phyloP scores from a whole-genome alignment of 2,329 filamentous ascomycete species.

The Thelonectria discophora region DNA sequence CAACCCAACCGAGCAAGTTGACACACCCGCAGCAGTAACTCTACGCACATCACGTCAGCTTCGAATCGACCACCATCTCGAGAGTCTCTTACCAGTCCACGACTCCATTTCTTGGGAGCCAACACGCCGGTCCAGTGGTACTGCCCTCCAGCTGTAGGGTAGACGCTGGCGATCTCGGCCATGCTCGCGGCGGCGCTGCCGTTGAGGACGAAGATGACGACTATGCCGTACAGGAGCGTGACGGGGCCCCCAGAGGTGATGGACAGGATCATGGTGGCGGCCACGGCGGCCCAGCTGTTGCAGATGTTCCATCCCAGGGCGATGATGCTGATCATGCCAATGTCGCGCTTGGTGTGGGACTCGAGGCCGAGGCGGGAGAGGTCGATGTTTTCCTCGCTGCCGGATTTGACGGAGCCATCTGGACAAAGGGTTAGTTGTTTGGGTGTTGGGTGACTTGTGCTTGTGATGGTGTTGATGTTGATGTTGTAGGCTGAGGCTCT shows the following conservation, averaged over 20 bases:
- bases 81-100: constrained; percentile 22
- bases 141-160: constrained; percentile 42
- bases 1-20: constrained; percentile 24
- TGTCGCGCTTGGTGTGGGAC: constrained; percentile 22
- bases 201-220: constrained; percentile 23
- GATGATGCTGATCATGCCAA: constrained; percentile 23
- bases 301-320: constrained; percentile 27
- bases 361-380: constrained; percentile 22
- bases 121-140: constrained; percentile 50
- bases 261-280: constrained; percentile 34
- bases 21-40: constrained; percentile 22
- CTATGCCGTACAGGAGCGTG: constrained; percentile 20
- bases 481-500: not conserved
- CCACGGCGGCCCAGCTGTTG: constrained; percentile 28
- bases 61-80: not conserved
- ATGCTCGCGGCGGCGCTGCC: constrained; percentile 23
- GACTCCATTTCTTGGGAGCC: constrained; percentile 35
- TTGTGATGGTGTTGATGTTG: not conserved
- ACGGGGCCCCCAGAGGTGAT: constrained; percentile 23
- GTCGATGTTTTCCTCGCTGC: constrained; percentile 11
- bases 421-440: not conserved
- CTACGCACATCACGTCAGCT: not conserved
- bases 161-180: constrained; percentile 24
- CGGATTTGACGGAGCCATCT: constrained; percentile 24
- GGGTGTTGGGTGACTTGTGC: not conserved